These are phyloP conservation scores for Theileria sp. DNA, from an alignment of 169 alveolate genomes.

Conservation along the genomic window DNA sequence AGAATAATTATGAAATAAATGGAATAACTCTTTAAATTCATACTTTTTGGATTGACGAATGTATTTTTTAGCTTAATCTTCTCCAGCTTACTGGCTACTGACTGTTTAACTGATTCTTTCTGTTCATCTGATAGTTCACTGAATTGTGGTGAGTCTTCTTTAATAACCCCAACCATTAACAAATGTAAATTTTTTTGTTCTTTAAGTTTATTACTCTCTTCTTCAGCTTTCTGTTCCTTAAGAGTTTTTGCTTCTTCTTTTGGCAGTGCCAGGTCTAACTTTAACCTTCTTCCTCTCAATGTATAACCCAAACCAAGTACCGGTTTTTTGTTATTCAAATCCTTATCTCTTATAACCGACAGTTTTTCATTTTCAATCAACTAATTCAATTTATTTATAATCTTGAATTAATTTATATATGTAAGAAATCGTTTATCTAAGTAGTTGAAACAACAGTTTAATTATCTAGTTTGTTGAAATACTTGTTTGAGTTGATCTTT, in stretches of 20 bases:
- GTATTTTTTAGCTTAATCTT: slow-evolving; percentile 61
- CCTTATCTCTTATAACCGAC: slow-evolving; percentile 49
- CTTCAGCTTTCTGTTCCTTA: slow-evolving; percentile 2
- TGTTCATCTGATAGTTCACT: slow-evolving; percentile 26
- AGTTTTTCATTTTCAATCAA: slow-evolving; percentile 26
- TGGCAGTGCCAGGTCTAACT: slow-evolving; percentile 39
- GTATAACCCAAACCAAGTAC: slow-evolving; percentile 57
- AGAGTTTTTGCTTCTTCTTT: slow-evolving; percentile 43
- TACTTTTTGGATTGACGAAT: slow-evolving; percentile 59
- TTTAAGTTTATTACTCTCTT: neutral
- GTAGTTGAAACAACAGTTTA: neutral
- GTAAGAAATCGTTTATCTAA: neutral
- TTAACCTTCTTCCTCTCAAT: slow-evolving; percentile 49
- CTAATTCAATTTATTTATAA: neutral
- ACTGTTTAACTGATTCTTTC: slow-evolving; percentile 16
- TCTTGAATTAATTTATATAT: neutral
- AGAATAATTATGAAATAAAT: neutral
- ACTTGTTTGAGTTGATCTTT: slow-evolving; percentile 44
- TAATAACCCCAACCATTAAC: slow-evolving; percentile 54
- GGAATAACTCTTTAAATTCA: neutral
- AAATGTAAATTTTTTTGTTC: slow-evolving; percentile 35
- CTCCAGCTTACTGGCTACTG: slow-evolving; percentile 41
- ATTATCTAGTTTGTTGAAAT: neutral
- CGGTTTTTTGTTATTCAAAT: slow-evolving; percentile 16
- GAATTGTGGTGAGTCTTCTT: slow-evolving; percentile 53